These are phyloP conservation scores for Vitis labrusca DNA, from an alignment of 164 flowering plant genomes.

Conservation along the genomic window DNA sequence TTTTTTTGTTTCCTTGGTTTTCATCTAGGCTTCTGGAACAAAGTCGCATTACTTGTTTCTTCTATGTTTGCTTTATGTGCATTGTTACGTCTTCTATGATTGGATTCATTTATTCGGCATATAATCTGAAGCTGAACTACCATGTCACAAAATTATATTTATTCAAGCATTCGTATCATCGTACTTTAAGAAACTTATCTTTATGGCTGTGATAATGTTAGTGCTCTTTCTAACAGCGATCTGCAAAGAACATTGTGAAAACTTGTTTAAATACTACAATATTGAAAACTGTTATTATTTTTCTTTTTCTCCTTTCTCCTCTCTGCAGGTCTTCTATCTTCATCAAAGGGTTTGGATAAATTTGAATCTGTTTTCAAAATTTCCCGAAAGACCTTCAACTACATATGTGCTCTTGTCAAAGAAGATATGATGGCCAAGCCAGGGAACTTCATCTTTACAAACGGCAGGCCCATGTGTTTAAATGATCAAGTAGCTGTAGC, in stretches of 20 bases:
- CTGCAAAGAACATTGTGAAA: too few relatives aligned
- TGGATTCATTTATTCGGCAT: too few relatives aligned
- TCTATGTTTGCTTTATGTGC: not conserved
- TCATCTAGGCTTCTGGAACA: too few relatives aligned
- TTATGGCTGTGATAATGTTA: too few relatives aligned
- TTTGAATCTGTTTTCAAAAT: conserved; percentile 61
- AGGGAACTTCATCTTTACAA: conserved; percentile 33
- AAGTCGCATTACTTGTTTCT: too few relatives aligned
- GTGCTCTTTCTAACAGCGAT: too few relatives aligned
- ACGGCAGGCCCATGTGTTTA: conserved; percentile 53
- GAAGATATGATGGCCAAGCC: conserved; percentile 58
- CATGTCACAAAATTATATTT: too few relatives aligned
- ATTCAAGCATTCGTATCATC: too few relatives aligned
- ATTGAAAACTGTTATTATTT: not conserved
- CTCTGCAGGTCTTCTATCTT: conserved; percentile 48
- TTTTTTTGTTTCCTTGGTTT: not conserved
- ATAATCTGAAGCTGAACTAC: too few relatives aligned
- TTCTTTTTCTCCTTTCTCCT: not conserved
- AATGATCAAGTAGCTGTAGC: conserved; percentile 82
- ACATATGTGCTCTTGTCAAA: conserved; percentile 76
- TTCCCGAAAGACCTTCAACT: conserved; percentile 71
- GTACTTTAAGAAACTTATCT: too few relatives aligned
- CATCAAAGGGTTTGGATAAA: conserved; percentile 39
- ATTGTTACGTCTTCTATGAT: not conserved
- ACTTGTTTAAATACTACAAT: not conserved